These are phyloP conservation scores for Suillus hirtellus DNA, from an alignment of 768 basidiomycete genomes.

Conservation along the genomic window DNA sequence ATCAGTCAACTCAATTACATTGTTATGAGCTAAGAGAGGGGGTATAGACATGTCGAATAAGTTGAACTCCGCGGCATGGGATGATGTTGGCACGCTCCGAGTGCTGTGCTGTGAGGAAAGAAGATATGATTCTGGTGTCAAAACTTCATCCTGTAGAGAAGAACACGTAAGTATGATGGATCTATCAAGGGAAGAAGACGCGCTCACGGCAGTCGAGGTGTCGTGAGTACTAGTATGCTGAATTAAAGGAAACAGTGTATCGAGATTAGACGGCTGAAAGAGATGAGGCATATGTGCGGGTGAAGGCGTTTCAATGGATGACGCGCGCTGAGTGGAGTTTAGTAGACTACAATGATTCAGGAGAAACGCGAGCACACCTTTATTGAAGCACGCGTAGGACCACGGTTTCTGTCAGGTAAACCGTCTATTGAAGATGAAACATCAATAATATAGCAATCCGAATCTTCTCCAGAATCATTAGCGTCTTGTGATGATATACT, in stretches of 20 bases:
- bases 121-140: background rate
- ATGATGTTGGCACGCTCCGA: slow-evolving; percentile 3
- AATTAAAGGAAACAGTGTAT: slow-evolving; percentile 7
- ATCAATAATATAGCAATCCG: background rate
- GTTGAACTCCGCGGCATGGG: slow-evolving; percentile 12
- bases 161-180: slow-evolving; percentile 1
- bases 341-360: slow-evolving; percentile 10
- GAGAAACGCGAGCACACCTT: slow-evolving; percentile 16
- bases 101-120: slow-evolving; percentile 7
- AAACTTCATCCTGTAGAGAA: slow-evolving; percentile 10
- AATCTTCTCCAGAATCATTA: slow-evolving; percentile 1
- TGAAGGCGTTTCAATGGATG: slow-evolving; percentile 7
- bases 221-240: slow-evolving; percentile 5
- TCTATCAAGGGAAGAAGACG: background rate
- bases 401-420: slow-evolving; percentile 14
- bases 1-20: background rate
- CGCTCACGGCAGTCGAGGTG: slow-evolving; percentile 19
- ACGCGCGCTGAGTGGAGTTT: slow-evolving; percentile 16
- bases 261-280: slow-evolving; percentile 16
- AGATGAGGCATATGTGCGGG: slow-evolving; percentile 10
- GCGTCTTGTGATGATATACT: background rate
- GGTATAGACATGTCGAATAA: slow-evolving; percentile 9
- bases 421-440: background rate
- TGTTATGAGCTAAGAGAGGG: slow-evolving; percentile 3
- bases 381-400: slow-evolving; percentile 6